Evolutionary conservation across 176 grass and related monocot genomes (phyloP).

Genomic region (Oryza brachyantha): DNA sequence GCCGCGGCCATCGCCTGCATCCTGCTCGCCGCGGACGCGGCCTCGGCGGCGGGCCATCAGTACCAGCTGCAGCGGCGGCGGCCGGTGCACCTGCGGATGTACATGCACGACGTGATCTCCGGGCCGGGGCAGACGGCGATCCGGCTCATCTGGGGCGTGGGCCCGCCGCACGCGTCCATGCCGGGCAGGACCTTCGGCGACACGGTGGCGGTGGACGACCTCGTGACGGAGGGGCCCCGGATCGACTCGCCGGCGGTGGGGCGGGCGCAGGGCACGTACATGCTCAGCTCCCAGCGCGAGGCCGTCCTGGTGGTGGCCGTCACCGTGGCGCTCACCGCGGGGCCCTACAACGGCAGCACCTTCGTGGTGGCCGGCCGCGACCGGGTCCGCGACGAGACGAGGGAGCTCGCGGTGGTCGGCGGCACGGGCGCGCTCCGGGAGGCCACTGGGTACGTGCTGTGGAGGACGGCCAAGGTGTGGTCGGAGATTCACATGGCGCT

Average conservation of each 20-base stretch:
- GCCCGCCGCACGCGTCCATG: not conserved
- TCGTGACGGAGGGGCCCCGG: not conserved
- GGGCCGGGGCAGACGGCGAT: not conserved
- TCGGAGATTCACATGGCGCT: not conserved
- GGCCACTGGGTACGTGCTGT: not conserved
- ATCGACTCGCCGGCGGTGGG: not conserved
- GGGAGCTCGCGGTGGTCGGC: slow-evolving; percentile 43
- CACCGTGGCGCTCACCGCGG: not conserved
- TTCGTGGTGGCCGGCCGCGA: slow-evolving; percentile 1
- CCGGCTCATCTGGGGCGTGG: not conserved
- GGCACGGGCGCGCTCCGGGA: not conserved
- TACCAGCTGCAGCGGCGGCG: not conserved
- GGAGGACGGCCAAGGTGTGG: slow-evolving; percentile 8
- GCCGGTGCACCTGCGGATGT: slow-evolving; percentile 10
- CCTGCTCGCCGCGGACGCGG: not conserved
- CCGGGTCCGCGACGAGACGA: not conserved
- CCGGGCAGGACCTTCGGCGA: not conserved
- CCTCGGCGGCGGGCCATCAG: no score
- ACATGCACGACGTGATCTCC: slow-evolving; percentile 29
- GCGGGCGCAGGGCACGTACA: slow-evolving; percentile 21
- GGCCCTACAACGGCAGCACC: slow-evolving; percentile 34
- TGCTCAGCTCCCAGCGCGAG: not conserved
- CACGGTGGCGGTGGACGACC: slow-evolving; percentile 7
- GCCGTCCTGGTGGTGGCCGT: not conserved
- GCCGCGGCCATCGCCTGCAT: no score